Evolutionary conservation across 345 rosid species (phyloP).

Genomic region (Lumnitzera littorea): DNA sequence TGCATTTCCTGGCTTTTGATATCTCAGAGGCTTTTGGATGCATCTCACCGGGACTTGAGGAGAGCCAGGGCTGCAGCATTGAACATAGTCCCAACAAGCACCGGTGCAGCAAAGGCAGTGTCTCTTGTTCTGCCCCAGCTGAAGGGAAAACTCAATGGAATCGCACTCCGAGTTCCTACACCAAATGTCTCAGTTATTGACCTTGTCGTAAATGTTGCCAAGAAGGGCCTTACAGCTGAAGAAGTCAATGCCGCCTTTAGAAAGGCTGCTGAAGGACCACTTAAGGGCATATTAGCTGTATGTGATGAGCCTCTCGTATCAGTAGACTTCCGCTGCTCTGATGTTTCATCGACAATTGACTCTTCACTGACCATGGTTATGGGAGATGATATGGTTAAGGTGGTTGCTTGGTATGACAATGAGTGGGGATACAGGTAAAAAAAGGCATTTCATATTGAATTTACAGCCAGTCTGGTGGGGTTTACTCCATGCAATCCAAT

Average conservation of each 20-base stretch:
- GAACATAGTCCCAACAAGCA: slow-evolving; percentile 97
- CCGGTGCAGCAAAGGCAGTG: slow-evolving; percentile 98
- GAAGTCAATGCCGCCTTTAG: slow-evolving; percentile 94
- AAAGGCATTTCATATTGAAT: not conserved
- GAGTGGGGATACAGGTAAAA: slow-evolving; percentile 98
- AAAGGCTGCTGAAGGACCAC: slow-evolving; percentile 84
- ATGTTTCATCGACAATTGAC: slow-evolving; percentile 89
- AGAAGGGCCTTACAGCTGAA: slow-evolving; percentile 77
- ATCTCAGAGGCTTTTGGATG: slow-evolving; percentile 86
- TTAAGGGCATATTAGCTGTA: slow-evolving; percentile 77
- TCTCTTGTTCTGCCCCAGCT: slow-evolving; percentile 93
- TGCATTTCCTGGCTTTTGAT: not conserved
- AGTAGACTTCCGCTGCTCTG: slow-evolving; percentile 82
- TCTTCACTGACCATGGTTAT: slow-evolving; percentile 94
- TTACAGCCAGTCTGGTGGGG: too few relatives aligned
- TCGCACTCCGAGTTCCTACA: slow-evolving; percentile 94
- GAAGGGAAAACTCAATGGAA: slow-evolving; percentile 96
- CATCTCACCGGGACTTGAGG: slow-evolving; percentile 95
- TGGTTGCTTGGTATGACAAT: slow-evolving; percentile 97
- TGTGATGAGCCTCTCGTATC: slow-evolving; percentile 89
- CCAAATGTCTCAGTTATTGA: slow-evolving; percentile 95
- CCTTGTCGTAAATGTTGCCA: slow-evolving; percentile 77
- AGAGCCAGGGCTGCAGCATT: slow-evolving; percentile 98
- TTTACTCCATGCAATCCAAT: too few relatives aligned
- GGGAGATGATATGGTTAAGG: slow-evolving; percentile 99